phyloP scores from a whole-genome alignment of 2,329 filamentous ascomycete genomes.

The Podosphaera xanthii region DNA sequence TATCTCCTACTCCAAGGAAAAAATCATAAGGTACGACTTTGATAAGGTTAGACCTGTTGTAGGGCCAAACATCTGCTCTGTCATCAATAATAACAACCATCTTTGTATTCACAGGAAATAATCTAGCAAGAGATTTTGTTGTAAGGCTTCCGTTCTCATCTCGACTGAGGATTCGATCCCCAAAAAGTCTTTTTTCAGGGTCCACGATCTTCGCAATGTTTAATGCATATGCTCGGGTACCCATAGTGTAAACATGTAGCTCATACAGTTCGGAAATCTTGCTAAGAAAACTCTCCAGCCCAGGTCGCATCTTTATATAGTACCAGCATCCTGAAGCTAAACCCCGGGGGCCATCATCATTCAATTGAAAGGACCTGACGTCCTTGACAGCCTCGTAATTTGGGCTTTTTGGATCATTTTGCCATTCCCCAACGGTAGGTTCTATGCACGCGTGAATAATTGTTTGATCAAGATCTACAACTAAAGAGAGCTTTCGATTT shows the following conservation, averaged over 20 bases:
- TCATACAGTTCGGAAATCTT: constrained; percentile 66
- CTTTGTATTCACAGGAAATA: constrained; percentile 92
- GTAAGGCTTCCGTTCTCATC: constrained; percentile 91
- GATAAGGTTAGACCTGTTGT: constrained; percentile 78
- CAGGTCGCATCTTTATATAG: constrained; percentile 93
- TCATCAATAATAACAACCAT: constrained; percentile 99
- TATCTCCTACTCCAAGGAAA: constrained; percentile 93
- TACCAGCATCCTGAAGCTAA: constrained; percentile 62
- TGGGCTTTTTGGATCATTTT: constrained; percentile 65
- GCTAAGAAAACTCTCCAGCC: constrained; percentile 58
- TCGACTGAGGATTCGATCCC: constrained; percentile 81
- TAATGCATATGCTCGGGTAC: constrained; percentile 83
- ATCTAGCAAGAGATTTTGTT: constrained; percentile 66
- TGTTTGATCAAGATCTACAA: constrained; percentile 93
- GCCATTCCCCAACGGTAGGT: constrained; percentile 89
- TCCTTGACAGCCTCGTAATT: constrained; percentile 83
- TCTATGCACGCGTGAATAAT: constrained; percentile 97
- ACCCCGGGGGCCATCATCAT: constrained; percentile 59
- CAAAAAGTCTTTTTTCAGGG: constrained; percentile 71
- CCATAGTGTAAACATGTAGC: constrained; percentile 97
- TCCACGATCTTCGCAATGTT: constrained; percentile 86
- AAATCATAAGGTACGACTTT: constrained; percentile 94
- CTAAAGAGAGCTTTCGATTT: constrained; percentile 67
- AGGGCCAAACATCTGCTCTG: constrained; percentile 80
- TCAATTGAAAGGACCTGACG: constrained; percentile 68